Evolutionary conservation across 164 flowering plant genomes (phyloP), one percentile per base, ranked within the genome.

Genomic region (Vitis rotundifolia): DNA sequence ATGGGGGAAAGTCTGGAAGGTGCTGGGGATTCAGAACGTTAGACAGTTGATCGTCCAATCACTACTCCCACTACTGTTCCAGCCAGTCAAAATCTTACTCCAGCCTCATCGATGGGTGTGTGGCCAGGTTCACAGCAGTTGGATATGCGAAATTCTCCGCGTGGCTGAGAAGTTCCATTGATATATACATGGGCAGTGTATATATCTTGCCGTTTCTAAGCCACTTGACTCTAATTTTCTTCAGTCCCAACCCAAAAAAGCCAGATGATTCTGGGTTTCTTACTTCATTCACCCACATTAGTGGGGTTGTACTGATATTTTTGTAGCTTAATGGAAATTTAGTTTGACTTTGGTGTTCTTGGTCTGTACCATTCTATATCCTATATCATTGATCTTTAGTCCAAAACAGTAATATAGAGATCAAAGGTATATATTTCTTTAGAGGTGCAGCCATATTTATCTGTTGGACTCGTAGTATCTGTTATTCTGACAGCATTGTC

Each of bases 121-220:
- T 84, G 87, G 88, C 76, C 81, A 18, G 69, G 71, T 54, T 75
- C 82, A 11, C 71, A 72, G 60, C 58, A 71, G 11, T 9, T 74
- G 63, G 81, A 86, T 63, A 68, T 80, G 67, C 74, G 67, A 44
- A 78, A 76, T 57, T 26, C 81, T 14, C 83, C 82, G 86, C 80
- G 79, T 1, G 78, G 85, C 5, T 77, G 73, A 78, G 26, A n/a
- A 53, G 22, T 64, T 67, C 61, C 7, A 10, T 15, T 16, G 3
- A 62, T 14, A 44, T 10, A 13, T 10, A 9, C 44, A 66, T 67
- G 28, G 44, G 51, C 47, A 2, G 12, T 67, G 69, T 67, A 56
- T 67, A 67, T 67, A 67, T 29, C 15, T 22, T 51, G 55, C n/a
- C 52, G 53, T 63, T 65, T 18, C 52, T 29, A 29, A 14, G 51